Evolutionary conservation across 805 yeast genomes (phyloP), one percentile per base, ranked within the genome.

Genomic region (Yueomyces sinensis): DNA sequence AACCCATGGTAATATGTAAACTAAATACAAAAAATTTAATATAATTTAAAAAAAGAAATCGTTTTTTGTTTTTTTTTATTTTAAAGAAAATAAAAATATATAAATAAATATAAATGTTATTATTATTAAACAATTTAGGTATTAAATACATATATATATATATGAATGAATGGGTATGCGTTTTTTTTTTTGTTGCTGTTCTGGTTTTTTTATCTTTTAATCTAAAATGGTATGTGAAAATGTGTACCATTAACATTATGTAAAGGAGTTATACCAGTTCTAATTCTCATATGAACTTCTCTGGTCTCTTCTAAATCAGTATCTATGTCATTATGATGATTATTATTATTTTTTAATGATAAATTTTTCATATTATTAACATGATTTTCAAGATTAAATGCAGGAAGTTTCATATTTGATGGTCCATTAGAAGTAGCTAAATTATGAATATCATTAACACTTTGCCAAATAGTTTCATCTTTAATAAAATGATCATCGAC

Each of bases 1-100:
- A 80, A 80, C 46, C 91, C 87, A 4, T 80, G 91, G 91, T 57
- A 38, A 41, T 30, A 11, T n/a, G n/a, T n/a, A n/a, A n/a, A n/a
- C n/a, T n/a, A n/a, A n/a, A n/a, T n/a, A n/a, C n/a, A n/a, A n/a
- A n/a, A n/a, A n/a, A n/a, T n/a, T n/a, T n/a, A n/a, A n/a, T n/a
- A n/a, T n/a, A n/a, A n/a, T n/a, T n/a, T n/a, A n/a, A 7, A 7
- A 11, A 22, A 22, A 22, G 7, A 7, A 22, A 7, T 22, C 24
- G 11, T 22, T 7, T 22, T 22, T 7, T 7, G 24, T 7, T 22
- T 7, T 22, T 22, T 7, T 22, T 22, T 7, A 22, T 22, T 7
- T 7, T 22, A 22, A 7, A 22, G 24, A 29, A 20, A 22, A 32
- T 32, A 15, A 27, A 31, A 19, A 31, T 32, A 27, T 32, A 36